These are phyloP conservation scores for Aspergillus persii DNA, from an alignment of 2,329 filamentous ascomycete species.

Conservation along the genomic window DNA sequence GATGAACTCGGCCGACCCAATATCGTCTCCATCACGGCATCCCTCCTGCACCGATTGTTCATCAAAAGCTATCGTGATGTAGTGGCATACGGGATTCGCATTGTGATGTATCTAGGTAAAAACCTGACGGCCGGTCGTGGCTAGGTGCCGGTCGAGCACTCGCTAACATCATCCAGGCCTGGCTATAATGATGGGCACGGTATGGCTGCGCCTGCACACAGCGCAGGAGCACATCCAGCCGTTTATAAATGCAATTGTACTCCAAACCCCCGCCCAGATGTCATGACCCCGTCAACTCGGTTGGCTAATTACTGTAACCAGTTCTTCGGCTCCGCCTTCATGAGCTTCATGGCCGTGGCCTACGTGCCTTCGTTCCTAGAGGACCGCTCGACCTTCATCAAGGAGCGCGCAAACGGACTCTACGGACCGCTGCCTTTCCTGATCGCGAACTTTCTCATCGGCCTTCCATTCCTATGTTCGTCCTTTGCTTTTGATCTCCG, in stretches of 20 bases:
- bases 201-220: conserved; percentile 71
- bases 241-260: conserved; percentile 73
- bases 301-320: conserved; percentile 11
- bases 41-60: conserved; percentile 73
- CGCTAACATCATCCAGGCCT: conserved; percentile 47
- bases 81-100: conserved; percentile 76
- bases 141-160: neutral
- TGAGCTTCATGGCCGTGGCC: conserved; percentile 79
- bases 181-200: conserved; percentile 83
- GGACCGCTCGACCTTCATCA: conserved; percentile 68
- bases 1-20: conserved; percentile 40
- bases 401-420: conserved; percentile 78
- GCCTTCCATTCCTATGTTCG: conserved; percentile 71
- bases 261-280: conserved; percentile 13
- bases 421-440: conserved; percentile 73
- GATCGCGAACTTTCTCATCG: conserved; percentile 77
- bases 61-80: conserved; percentile 84
- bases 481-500: neutral
- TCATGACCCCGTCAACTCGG: neutral
- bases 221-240: conserved; percentile 73
- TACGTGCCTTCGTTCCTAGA: conserved; percentile 84
- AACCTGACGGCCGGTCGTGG: conserved; percentile 6
- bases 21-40: conserved; percentile 53
- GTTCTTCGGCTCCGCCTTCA: conserved; percentile 72
- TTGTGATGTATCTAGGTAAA: conserved; percentile 73